Percentiles rank a stretch among this genome's conserved stretches.
These are phyloP conservation scores for Scytalidium sp. DNA, from an alignment of 2,329 filamentous ascomycete species.

Conservation along the genomic window DNA sequence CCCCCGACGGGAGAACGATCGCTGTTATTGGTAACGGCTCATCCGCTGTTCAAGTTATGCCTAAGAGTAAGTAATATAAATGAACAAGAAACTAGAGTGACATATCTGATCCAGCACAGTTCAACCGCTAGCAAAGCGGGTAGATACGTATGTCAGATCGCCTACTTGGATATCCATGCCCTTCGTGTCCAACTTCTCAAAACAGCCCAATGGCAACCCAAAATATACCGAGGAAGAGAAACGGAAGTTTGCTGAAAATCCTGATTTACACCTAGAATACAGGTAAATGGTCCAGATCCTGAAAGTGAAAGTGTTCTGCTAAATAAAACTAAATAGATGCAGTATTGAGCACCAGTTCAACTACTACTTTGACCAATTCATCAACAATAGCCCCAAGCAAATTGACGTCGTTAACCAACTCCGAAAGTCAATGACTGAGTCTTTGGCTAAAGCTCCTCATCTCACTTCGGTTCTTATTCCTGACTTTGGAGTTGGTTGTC, in stretches of 20 bases:
- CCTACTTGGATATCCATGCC: slow-evolving; percentile 47
- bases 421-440: too few relatives aligned
- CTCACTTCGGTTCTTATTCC: slow-evolving; percentile 55
- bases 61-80: slow-evolving; percentile 19
- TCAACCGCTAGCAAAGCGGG: slow-evolving; percentile 36
- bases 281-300: too few relatives aligned
- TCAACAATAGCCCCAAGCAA: too few relatives aligned
- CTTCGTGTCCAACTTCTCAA: too few relatives aligned
- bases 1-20: slow-evolving; percentile 35
- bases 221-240: slow-evolving; percentile 38
- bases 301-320: too few relatives aligned
- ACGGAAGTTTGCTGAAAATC: slow-evolving; percentile 37
- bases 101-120: slow-evolving; percentile 46
- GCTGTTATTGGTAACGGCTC: slow-evolving; percentile 42
- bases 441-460: too few relatives aligned
- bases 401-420: too few relatives aligned
- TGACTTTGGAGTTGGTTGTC: slow-evolving; percentile 52
- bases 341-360: too few relatives aligned
- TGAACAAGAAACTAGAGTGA: slow-evolving; percentile 35
- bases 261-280: too few relatives aligned
- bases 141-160: slow-evolving; percentile 46
- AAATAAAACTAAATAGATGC: too few relatives aligned
- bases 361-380: too few relatives aligned
- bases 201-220: slow-evolving; percentile 38
- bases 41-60: slow-evolving; percentile 7